phyloP scores from a whole-genome alignment of 305 asterid species.

The Ilex paraguariensis region DNA sequence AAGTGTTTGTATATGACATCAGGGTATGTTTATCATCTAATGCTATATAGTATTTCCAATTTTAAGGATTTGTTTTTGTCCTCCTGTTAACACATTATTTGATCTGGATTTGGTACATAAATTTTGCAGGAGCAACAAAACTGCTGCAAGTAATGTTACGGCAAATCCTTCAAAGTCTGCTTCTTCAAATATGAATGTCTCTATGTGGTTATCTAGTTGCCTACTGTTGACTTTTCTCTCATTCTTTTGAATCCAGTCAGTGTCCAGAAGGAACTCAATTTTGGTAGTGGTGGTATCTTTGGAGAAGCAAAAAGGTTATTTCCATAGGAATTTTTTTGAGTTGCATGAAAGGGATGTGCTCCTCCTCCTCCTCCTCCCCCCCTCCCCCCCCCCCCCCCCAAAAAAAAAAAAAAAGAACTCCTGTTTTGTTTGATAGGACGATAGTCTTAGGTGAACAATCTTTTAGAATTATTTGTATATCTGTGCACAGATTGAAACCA shows the following conservation, averaged over 20 bases:
- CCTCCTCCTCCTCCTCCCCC: too few relatives aligned
- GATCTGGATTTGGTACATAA: conserved; percentile 6
- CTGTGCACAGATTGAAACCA: too few relatives aligned
- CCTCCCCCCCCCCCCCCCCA: background rate
- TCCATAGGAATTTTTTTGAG: too few relatives aligned
- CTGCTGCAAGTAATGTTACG: conserved; percentile 49
- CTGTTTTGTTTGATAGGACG: too few relatives aligned
- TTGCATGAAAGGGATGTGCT: too few relatives aligned
- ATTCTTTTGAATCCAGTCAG: conserved; percentile 21
- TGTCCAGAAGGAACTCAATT: conserved; percentile 11
- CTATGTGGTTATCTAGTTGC: conserved; percentile 20
- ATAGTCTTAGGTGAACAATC: too few relatives aligned
- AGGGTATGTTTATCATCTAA: conserved; percentile 46
- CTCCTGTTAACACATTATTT: background rate
- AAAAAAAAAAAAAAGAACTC: conserved; percentile 5
- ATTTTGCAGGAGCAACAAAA: conserved; percentile 49
- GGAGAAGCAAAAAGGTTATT: background rate
- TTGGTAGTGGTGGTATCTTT: conserved; percentile 5
- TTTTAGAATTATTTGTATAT: too few relatives aligned
- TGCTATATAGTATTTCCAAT: background rate
- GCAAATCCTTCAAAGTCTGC: conserved; percentile 39
- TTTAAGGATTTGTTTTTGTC: background rate
- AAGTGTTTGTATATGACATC: conserved; percentile 63
- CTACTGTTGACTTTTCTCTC: conserved; percentile 31
- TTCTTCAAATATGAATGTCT: conserved; percentile 23